Percentiles rank a stretch among this genome's conserved stretches.
Conservation (phyloP, 129 eudicot species). For the Flaveria bidentis region DNA sequence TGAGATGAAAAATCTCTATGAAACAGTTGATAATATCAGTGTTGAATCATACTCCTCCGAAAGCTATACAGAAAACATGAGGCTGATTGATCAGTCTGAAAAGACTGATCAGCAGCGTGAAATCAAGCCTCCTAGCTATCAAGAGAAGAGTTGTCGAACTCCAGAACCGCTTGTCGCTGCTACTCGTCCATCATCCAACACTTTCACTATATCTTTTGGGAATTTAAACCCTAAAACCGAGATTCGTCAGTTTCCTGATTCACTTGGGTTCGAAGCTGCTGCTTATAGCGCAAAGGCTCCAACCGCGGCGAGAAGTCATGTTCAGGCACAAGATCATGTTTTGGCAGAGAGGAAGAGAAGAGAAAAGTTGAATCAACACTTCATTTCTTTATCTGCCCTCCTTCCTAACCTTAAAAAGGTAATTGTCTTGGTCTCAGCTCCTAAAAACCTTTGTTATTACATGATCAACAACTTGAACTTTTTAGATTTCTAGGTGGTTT, state of each 20-base stretch:
- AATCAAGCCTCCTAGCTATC: background rate
- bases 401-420: constrained; percentile 44
- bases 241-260: background rate
- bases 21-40: constrained; percentile 9
- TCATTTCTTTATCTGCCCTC: constrained; percentile 34
- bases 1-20: constrained; percentile 19
- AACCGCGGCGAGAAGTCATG: background rate
- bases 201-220: constrained; percentile 39
- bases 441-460: background rate
- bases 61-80: constrained; percentile 19
- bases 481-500: too few species aligned
- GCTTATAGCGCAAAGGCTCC: background rate
- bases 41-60: constrained; percentile 23
- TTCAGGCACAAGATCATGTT: constrained; percentile 43
- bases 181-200: constrained; percentile 22
- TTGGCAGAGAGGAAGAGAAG: constrained; percentile 39
- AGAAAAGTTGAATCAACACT: constrained; percentile 34
- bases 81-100: constrained; percentile 22
- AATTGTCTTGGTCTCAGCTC: background rate
- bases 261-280: constrained; percentile 5
- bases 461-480: too few species aligned
- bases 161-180: constrained; percentile 7
- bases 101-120: background rate
- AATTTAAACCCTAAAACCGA: constrained; percentile 18
- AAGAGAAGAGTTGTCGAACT: constrained; percentile 11